A percentile compares a stretch with the other conserved stretches of the same genome.
Evolutionary conservation across 768 basidiomycete species (phyloP).

Genomic region (Gloeostereum incarnatum): DNA sequence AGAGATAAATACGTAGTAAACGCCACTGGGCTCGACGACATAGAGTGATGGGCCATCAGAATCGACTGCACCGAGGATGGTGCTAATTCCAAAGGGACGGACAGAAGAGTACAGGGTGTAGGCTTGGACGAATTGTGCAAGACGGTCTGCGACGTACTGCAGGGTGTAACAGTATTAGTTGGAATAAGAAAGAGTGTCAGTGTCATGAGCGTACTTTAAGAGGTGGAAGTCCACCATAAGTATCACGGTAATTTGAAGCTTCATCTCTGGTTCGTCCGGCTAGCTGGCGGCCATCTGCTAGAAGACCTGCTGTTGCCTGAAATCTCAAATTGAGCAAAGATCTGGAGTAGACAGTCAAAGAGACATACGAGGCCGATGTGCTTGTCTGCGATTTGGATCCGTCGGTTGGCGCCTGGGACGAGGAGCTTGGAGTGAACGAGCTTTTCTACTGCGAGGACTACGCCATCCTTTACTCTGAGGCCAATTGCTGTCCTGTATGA

Average conservation of each 20-base stretch:
- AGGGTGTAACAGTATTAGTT: not conserved
- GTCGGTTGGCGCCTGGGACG: slow-evolving; percentile 84
- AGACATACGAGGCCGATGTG: slow-evolving; percentile 81
- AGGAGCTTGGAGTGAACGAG: slow-evolving; percentile 93
- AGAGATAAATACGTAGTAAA: slow-evolving; percentile 61
- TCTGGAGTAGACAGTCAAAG: not conserved
- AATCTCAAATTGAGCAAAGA: slow-evolving; percentile 3
- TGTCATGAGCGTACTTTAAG: slow-evolving; percentile 53
- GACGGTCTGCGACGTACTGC: slow-evolving; percentile 52
- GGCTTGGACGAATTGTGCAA: slow-evolving; percentile 86
- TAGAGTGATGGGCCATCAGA: slow-evolving; percentile 80
- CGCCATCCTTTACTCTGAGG: slow-evolving; percentile 86
- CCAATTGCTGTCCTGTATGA: slow-evolving; percentile 84
- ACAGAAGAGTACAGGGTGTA: slow-evolving; percentile 99
- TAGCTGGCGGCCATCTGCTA: slow-evolving; percentile 89
- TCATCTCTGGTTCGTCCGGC: slow-evolving; percentile 82
- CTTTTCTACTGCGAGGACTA: slow-evolving; percentile 97
- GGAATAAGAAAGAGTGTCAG: not conserved
- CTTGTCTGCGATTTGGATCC: slow-evolving; percentile 89
- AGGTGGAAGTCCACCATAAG: slow-evolving; percentile 64
- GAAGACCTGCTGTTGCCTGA: slow-evolving; percentile 87
- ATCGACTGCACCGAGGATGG: slow-evolving; percentile 85
- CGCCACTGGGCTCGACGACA: slow-evolving; percentile 92
- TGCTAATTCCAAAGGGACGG: slow-evolving; percentile 92
- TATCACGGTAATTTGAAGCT: slow-evolving; percentile 62